Percentiles rank a stretch among this genome's conserved stretches.
phyloP scores from a whole-genome alignment of 345 rosid species.

The Arabidopsis arenosa region DNA sequence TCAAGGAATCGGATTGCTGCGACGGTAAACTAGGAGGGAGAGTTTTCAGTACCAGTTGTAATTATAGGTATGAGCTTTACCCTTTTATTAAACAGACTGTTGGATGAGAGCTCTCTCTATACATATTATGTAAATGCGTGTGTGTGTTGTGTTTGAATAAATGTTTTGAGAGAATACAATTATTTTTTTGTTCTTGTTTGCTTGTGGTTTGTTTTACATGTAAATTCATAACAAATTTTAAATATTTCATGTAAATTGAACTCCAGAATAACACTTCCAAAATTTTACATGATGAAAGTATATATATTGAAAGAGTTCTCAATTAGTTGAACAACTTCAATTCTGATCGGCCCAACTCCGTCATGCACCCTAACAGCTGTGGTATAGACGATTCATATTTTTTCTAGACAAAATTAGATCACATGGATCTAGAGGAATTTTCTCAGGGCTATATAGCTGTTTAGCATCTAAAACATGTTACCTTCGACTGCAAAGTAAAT shows the following conservation, averaged over 20 bases:
- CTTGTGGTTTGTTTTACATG: neutral
- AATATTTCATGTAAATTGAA: neutral
- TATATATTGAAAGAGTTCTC: neutral
- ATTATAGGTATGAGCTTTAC: constrained; percentile 3
- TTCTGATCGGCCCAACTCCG: neutral
- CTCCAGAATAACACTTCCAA: neutral
- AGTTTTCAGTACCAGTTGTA: neutral
- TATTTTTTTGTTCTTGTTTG: neutral
- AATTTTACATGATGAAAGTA: neutral
- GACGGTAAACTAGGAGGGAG: neutral
- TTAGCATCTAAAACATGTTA: too few relatives aligned
- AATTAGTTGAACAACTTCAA: neutral
- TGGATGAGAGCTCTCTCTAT: neutral
- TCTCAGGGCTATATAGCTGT: too few relatives aligned
- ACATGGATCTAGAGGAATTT: too few relatives aligned
- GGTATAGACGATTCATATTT: too few relatives aligned
- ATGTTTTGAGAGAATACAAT: neutral
- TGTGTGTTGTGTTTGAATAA: neutral
- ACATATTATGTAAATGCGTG: neutral
- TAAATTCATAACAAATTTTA: too few relatives aligned
- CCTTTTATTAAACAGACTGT: neutral
- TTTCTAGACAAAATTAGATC: too few relatives aligned
- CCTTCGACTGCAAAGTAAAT: too few relatives aligned
- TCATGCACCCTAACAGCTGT: neutral
- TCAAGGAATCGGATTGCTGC: neutral